Evolutionary conservation across 1,139 yeast species (phyloP).

Genomic region (Lodderomyces beijingensis): DNA sequence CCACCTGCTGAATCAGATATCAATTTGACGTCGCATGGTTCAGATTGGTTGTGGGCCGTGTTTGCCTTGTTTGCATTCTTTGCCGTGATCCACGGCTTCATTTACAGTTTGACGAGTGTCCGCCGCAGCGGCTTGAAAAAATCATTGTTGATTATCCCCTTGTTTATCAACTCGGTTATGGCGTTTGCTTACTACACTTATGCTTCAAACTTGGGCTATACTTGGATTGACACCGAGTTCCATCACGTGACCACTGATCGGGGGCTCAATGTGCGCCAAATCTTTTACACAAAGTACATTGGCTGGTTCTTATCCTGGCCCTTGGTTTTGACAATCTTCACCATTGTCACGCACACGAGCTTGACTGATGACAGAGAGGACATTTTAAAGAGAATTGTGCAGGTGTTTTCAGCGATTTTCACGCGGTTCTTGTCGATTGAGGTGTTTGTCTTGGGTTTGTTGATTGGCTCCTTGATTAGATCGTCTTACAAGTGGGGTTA

Average conservation of each 20-base stretch:
- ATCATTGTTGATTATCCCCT: conserved; percentile 42
- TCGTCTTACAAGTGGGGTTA: conserved; percentile 69
- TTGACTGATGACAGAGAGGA: conserved; percentile 13
- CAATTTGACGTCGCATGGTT: conserved; percentile 55
- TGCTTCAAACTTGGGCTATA: conserved; percentile 67
- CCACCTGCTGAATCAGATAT: conserved; percentile 39
- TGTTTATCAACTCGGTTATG: conserved; percentile 43
- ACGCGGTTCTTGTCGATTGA: conserved; percentile 41
- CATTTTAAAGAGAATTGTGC: conserved; percentile 21
- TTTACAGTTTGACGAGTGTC: conserved; percentile 36
- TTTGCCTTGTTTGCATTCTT: conserved; percentile 46
- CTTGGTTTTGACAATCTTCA: conserved; percentile 44
- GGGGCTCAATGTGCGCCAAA: conserved; percentile 49
- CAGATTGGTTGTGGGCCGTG: conserved; percentile 70
- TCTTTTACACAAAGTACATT: conserved; percentile 60
- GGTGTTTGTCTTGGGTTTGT: conserved; percentile 48
- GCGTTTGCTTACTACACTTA: conserved; percentile 55
- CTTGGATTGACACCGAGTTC: conserved; percentile 52
- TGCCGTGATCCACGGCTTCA: conserved; percentile 36
- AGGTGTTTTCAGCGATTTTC: conserved; percentile 22
- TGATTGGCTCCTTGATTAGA: conserved; percentile 50
- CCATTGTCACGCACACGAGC: conserved; percentile 39
- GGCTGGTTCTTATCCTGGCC: conserved; percentile 70
- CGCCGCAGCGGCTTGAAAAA: conserved; percentile 32
- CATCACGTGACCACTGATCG: conserved; percentile 37